A percentile compares a stretch with the other conserved stretches of the same genome.
These are phyloP conservation scores for Saccharum hybrid DNA, from an alignment of 202 grass and related monocot genomes.

Conservation along the genomic window DNA sequence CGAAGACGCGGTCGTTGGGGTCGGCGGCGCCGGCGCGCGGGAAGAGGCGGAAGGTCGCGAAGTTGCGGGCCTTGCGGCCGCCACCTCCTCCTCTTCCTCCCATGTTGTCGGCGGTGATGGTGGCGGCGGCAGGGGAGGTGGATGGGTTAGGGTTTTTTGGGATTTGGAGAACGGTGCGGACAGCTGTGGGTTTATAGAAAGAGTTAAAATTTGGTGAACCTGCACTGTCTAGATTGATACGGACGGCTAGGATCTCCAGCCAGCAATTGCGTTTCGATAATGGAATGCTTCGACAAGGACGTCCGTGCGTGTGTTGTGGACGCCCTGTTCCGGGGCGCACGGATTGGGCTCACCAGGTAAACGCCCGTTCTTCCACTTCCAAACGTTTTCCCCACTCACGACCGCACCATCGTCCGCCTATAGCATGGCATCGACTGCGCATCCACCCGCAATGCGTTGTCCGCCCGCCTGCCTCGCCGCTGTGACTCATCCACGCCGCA, in stretches of 20 bases:
- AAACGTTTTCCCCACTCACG: no score
- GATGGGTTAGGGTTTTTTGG: slow-evolving; percentile 49
- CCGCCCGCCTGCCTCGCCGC: no score
- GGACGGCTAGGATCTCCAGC: slow-evolving; percentile 1
- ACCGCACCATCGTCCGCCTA: no score
- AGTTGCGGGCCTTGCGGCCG: slow-evolving; percentile 67
- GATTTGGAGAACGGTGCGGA: neutral
- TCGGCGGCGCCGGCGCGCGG: slow-evolving; percentile 63
- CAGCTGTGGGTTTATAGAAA: neutral
- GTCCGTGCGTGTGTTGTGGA: no score
- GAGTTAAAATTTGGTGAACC: neutral
- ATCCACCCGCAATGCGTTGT: no score
- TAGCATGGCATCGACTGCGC: no score
- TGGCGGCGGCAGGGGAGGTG: neutral
- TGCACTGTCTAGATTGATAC: neutral
- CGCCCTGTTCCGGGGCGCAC: no score
- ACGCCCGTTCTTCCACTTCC: no score
- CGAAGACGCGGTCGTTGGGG: slow-evolving; percentile 76
- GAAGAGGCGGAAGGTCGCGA: slow-evolving; percentile 84
- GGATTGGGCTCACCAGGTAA: no score
- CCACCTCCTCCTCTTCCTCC: slow-evolving; percentile 52
- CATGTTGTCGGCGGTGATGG: slow-evolving; percentile 52
- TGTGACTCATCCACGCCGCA: no score
- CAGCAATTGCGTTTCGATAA: neutral
- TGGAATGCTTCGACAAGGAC: neutral